Base-by-base conservation (phyloP, 768 basidiomycete species). In the Pleurotus giganteus region DNA sequence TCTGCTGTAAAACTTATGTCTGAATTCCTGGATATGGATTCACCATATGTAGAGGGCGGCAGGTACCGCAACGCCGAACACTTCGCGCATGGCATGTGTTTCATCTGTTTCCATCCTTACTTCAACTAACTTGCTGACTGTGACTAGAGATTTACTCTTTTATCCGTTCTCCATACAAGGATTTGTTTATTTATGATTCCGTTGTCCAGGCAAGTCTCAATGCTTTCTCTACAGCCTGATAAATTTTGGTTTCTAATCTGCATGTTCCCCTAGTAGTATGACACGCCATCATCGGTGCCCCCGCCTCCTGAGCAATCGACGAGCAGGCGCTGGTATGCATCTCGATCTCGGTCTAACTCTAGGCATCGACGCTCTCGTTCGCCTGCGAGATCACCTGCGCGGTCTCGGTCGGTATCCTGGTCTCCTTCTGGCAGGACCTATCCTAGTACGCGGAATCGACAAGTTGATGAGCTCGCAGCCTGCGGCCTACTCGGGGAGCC, bases 11-110 rank as follows among this genome's bases (percentile, higher is more conserved):
- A 87, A 62, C 69, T 91, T 13, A 75, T 98, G 6, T 79, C 92
- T 12, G 94, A 96, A 61, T 95, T 94, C 71, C 77, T 98, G 44
- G 94, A 98, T 65, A 78, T 91, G 67, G 88, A 87, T 59, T 69
- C 71, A 2, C 76, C 80, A 2, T 84, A 85, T 56, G 65, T 66
- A 19, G 78, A 81, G 44, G 86, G 85, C 6, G 73, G 75, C 23
- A 76, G 85, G 53, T 76, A 81, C 55, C 69, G 75, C 23, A 89
- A 91, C 61, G 89, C 94, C 9, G 94, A 98, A 65, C 94, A 97
- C 69, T 95, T 97, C 71, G 91, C 88, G 6, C 94, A 98, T 71
- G 93, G 92, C 91, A 61, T 61, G 80, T 69, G n/a, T 49, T 42
- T 23, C 47, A 8, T 2, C 39, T 17, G 13, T 51, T 59, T 42